Evolutionary conservation across 495 filamentous ascomycete species (phyloP).

Genomic region (Hypoxylon rickii): DNA sequence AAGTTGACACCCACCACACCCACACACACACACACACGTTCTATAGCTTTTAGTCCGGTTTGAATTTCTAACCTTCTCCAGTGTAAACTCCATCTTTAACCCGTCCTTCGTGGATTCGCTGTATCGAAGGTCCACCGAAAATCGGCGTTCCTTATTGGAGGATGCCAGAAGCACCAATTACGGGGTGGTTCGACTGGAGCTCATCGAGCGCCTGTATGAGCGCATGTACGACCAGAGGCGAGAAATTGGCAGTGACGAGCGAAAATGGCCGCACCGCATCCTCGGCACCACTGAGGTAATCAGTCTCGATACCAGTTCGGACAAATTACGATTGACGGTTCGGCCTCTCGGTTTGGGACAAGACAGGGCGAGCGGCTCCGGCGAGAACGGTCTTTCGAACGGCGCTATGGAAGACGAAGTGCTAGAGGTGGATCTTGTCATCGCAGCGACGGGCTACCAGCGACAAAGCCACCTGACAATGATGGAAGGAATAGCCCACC

Average conservation of each 20-base stretch:
- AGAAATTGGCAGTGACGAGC: slow-evolving; percentile 64
- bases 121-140: slow-evolving; percentile 64
- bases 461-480: slow-evolving; percentile 80
- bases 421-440: slow-evolving; percentile 76
- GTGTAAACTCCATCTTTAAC: slow-evolving; percentile 96
- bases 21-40: too few species aligned
- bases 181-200: slow-evolving; percentile 82
- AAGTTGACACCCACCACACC: slow-evolving; percentile 44
- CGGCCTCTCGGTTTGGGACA: slow-evolving; percentile 44
- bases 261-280: slow-evolving; percentile 80
- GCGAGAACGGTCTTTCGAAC: slow-evolving; percentile 26
- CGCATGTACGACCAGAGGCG: slow-evolving; percentile 83
- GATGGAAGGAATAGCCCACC: slow-evolving; percentile 62
- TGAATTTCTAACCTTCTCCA: slow-evolving; percentile 40
- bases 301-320: slow-evolving; percentile 55
- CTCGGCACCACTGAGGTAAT: slow-evolving; percentile 66
- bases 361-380: slow-evolving; percentile 2
- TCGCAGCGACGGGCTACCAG: slow-evolving; percentile 87
- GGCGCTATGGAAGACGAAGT: slow-evolving; percentile 50
- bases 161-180: slow-evolving; percentile 86
- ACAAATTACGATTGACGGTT: slow-evolving; percentile 46
- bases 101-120: slow-evolving; percentile 77
- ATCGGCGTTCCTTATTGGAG: slow-evolving; percentile 64
- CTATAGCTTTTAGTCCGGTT: background rate
- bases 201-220: slow-evolving; percentile 86